Base-by-base conservation (phyloP, 805 yeast species). In the Metschnikowia continentalis region DNA sequence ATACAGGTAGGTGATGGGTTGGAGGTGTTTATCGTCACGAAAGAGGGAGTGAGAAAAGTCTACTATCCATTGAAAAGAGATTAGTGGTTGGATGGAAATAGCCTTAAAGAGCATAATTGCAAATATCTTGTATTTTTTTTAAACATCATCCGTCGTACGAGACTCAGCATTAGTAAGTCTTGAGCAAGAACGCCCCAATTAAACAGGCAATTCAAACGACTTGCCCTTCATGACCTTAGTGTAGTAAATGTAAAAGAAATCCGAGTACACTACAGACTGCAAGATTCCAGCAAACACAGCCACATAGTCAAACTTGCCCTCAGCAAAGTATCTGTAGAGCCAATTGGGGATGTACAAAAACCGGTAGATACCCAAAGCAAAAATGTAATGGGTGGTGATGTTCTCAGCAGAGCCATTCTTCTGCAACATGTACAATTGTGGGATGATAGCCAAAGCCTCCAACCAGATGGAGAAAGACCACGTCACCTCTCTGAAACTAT, bases 1-100 rank as follows among this genome's bases (percentile, higher is more conserved):
- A 94, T 94, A 61, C 95, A 91, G 60, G 98, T 94, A 48, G 99
- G 99, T 75, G 99, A 94, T 75, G 96, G 94, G 5, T 78, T 94
- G 56, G 96, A 94, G 70, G 85, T 94, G 45, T 75, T 87, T 57
- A 88, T 94, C 60, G 91, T 92, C 52, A 90, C 97, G 13, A 91
- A 90, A 67, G 96, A 90, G 22, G 99, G 99, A 47, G 88, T 90
- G 45, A 80, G 85, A 72, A 83, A 80, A 40, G 96, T 89, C 67
- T 86, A 81, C 70, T 86, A 73, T 67, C 95, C 95, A 52, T 78
- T 94, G 68, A 90, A 94, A 80, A 84, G 87, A 68, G 98, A 92
- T 76, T 92, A 72, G 41, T 15, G 32, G 35, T 33, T n/a, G 35
- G 7, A 14, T 33, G 35, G 15, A 6, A 33, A 33, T 13, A n/a